These are phyloP conservation scores for Fragaria ananassa DNA, from an alignment of 306 rosid species.

Conservation along the genomic window DNA sequence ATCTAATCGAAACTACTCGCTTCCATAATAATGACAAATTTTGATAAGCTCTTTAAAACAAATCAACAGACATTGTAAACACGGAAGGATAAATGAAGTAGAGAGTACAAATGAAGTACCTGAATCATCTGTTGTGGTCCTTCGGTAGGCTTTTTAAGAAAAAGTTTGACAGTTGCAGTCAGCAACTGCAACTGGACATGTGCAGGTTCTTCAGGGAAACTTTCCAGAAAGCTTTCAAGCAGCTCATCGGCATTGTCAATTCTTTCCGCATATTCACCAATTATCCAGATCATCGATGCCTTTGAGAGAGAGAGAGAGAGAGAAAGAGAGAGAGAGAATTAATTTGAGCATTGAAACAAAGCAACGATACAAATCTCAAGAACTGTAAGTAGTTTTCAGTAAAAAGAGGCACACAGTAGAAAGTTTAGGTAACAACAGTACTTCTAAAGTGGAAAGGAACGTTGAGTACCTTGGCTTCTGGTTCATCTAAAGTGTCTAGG, in stretches of 20 bases:
- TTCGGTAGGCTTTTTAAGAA: slow-evolving; percentile 98
- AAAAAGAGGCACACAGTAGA: background rate
- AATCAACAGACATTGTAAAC: background rate
- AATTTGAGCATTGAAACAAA: background rate
- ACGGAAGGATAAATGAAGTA: slow-evolving; percentile 4
- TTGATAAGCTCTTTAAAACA: background rate
- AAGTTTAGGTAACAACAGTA: slow-evolving; percentile 1
- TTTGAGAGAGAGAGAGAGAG: slow-evolving; percentile 4
- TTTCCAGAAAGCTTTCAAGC: slow-evolving; percentile 97
- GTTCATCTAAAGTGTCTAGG: slow-evolving; percentile 96
- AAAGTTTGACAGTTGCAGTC: slow-evolving; percentile 98
- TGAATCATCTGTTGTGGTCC: slow-evolving; percentile 99
- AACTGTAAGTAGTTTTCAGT: slow-evolving; percentile 7
- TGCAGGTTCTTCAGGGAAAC: slow-evolving; percentile 94
- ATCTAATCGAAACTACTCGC: background rate
- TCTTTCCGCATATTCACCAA: slow-evolving; percentile 99
- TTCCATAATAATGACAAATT: background rate
- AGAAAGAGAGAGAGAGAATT: background rate
- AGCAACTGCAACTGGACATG: slow-evolving; percentile 94
- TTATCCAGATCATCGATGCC: slow-evolving; percentile 99
- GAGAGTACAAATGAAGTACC: slow-evolving; percentile 42
- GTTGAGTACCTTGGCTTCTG: slow-evolving; percentile 87
- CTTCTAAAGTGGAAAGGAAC: slow-evolving; percentile 19
- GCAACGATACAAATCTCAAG: background rate
- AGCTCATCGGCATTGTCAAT: slow-evolving; percentile 99